Base-by-base conservation (phyloP, 345 rosid species). In the Camelina neglecta region DNA sequence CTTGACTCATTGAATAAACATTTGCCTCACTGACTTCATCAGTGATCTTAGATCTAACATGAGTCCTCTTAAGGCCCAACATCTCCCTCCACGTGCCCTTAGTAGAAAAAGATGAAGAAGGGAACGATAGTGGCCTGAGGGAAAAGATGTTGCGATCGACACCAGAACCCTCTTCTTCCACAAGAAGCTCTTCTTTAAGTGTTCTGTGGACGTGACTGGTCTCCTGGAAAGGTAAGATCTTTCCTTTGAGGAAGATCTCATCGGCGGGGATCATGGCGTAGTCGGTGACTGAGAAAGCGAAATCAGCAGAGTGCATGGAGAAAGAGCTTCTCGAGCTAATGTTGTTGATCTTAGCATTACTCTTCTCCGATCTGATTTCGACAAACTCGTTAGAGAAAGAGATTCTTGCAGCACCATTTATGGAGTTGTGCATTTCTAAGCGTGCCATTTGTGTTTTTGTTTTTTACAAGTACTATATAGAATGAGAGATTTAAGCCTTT, bases 241-340 rank as follows among this genome's bases (percentile, higher is more conserved):
- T 89, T 60, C 98, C 98, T 72, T 90, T 90, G 72, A 53, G 88
- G 77, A 94, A 86, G 53, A 94, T 92, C 86, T 94, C 98, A 59
- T 94, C 98, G 2, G 97, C 97, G 29, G 90, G 90, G 90, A 94
- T 91, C 97, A 90, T 94, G 64, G 89, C 71, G 81, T 83, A 59
- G 76, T 84, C 83, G 0, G 85, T 72, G 29, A 94, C 95, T 0
- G 96, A 90, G 82, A 94, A 94, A 75, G 89, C 97, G 35, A 94
- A 94, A 83, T 94, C 98, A 18, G 85, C 71, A 44, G 93, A 85
- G 18, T 70, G 83, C 20, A 83, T 80, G 20, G 85, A 80, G 50
- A 78, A 20, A 76, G 79, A 42, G 18, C 47, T 62, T 79, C 81
- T 76, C 1, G 72, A 16, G 53, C 6, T 70, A 58, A 67, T 61